Percentiles rank a stretch among this genome's conserved stretches.
Evolutionary conservation across 2,329 filamentous ascomycete species (phyloP).

Genomic region (Venturia asperata): DNA sequence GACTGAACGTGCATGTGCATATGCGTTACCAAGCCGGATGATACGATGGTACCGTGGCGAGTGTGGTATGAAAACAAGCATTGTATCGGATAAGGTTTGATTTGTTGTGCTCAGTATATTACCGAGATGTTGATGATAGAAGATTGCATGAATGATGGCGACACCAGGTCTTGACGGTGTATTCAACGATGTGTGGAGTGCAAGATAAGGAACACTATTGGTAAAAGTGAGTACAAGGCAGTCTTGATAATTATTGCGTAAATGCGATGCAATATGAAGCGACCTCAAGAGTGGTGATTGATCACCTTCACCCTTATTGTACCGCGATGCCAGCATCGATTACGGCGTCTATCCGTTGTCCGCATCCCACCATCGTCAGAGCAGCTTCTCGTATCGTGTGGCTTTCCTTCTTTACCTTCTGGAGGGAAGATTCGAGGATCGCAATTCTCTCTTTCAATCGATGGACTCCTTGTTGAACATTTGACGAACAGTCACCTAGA

Average conservation of each 20-base stretch:
- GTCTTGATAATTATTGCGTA: too few relatives aligned
- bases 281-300: neutral
- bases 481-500: neutral
- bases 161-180: neutral
- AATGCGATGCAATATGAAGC: too few relatives aligned
- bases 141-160: neutral
- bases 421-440: constrained; percentile 1
- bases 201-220: too few relatives aligned
- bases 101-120: neutral
- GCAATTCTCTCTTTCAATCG: constrained; percentile 9
- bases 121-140: neutral
- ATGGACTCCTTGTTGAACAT: neutral
- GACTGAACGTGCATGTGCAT: neutral
- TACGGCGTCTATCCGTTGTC: constrained; percentile 12
- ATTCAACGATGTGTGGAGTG: too few relatives aligned
- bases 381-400: constrained; percentile 14
- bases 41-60: neutral
- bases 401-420: constrained; percentile 15
- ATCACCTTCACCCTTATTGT: neutral
- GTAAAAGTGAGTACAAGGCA: too few relatives aligned
- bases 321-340: constrained; percentile 23
- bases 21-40: neutral
- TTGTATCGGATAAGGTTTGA: neutral
- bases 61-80: neutral
- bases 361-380: neutral